Conservation (phyloP, 768 basidiomycete species). For the Candolleomyces efflorescens region DNA sequence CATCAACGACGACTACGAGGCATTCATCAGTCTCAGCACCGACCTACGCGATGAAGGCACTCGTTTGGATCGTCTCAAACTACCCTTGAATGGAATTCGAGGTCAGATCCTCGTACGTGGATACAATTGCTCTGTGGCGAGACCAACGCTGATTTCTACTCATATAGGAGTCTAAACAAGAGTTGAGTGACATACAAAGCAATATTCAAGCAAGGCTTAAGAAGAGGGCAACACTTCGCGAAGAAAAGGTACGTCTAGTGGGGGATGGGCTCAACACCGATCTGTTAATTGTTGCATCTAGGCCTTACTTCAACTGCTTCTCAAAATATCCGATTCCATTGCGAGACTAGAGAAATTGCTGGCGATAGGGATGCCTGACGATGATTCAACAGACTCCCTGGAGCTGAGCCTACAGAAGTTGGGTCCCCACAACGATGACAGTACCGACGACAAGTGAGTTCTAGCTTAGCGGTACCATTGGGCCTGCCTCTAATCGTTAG, state of each 20-base stretch:
- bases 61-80: slow-evolving; percentile 61
- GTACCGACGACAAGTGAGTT: slow-evolving; percentile 39
- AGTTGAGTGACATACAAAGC: slow-evolving; percentile 63
- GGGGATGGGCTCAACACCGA: background rate
- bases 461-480: background rate
- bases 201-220: slow-evolving; percentile 76
- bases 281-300: slow-evolving; percentile 22
- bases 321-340: slow-evolving; percentile 91
- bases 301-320: slow-evolving; percentile 81
- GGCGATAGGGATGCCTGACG: slow-evolving; percentile 53
- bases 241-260: slow-evolving; percentile 61
- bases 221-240: slow-evolving; percentile 70
- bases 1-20: slow-evolving; percentile 98
- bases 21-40: slow-evolving; percentile 94
- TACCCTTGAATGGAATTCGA: slow-evolving; percentile 62
- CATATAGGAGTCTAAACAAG: slow-evolving; percentile 53
- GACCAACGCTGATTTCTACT: background rate
- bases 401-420: slow-evolving; percentile 26
- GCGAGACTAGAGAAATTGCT: slow-evolving; percentile 85
- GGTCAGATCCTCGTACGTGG: slow-evolving; percentile 62
- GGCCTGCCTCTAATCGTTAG: slow-evolving; percentile 27
- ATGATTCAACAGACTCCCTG: slow-evolving; percentile 33
- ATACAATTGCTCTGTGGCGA: background rate
- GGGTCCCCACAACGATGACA: slow-evolving; percentile 35
- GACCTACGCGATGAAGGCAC: slow-evolving; percentile 84